Evolutionary conservation across 768 basidiomycete genomes (phyloP).

Genomic region (Panellus pusillus): DNA sequence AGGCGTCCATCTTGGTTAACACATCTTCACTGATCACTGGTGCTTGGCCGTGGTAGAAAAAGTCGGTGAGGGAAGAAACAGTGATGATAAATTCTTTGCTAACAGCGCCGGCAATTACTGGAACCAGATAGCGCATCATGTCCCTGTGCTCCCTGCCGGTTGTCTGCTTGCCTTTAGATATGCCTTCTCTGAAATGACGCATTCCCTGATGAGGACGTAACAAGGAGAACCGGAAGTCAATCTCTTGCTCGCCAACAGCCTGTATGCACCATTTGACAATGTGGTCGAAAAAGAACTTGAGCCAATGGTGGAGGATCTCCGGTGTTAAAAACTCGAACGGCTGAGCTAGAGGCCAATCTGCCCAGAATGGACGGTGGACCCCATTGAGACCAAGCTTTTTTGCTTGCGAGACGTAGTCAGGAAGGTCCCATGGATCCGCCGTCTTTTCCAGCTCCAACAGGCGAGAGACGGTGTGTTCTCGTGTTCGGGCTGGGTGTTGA

Average conservation of each 20-base stretch:
- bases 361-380: constrained; percentile 30
- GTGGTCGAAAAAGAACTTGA: constrained; percentile 29
- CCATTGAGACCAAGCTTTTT: too few relatives aligned
- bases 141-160: constrained; percentile 29
- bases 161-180: constrained; percentile 28
- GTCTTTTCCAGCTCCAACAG: too few relatives aligned
- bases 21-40: not conserved
- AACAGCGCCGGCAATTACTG: constrained; percentile 2
- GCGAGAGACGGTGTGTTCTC: too few relatives aligned
- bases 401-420: too few relatives aligned
- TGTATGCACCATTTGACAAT: constrained; percentile 24
- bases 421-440: too few relatives aligned
- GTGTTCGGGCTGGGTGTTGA: too few relatives aligned
- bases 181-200: constrained; percentile 29
- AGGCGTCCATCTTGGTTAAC: constrained; percentile 4
- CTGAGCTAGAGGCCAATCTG: constrained; percentile 23
- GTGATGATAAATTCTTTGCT: too few relatives aligned
- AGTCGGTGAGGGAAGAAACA: not conserved
- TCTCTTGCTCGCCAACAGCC: constrained; percentile 22
- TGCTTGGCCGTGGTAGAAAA: not conserved
- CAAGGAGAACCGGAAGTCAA: constrained; percentile 27
- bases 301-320: constrained; percentile 29
- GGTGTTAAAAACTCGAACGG: constrained; percentile 25
- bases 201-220: constrained; percentile 25
- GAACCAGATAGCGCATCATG: constrained; percentile 22